These are phyloP conservation scores for Byssoonygena ceratinophila DNA, from an alignment of 2,329 filamentous ascomycete species.

Conservation along the genomic window DNA sequence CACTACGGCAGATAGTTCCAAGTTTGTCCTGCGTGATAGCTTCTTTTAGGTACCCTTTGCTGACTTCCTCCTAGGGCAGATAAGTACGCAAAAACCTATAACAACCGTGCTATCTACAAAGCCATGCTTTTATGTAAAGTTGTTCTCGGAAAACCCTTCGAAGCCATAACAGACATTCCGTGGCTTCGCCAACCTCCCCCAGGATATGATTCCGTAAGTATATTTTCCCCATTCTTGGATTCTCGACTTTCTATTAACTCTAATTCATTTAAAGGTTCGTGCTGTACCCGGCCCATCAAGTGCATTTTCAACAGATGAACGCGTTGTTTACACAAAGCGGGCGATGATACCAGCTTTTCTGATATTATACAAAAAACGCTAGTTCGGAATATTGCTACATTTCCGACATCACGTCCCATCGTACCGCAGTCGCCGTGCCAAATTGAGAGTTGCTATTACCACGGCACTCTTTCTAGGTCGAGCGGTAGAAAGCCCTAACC, in stretches of 20 bases:
- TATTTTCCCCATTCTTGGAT: background rate
- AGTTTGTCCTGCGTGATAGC: background rate
- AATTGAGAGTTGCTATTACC: too few species aligned
- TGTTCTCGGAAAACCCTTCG: constrained; percentile 3
- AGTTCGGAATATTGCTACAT: background rate
- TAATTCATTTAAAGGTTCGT: background rate
- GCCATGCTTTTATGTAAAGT: constrained; percentile 10
- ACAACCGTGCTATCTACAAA: background rate
- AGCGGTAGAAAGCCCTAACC: too few species aligned
- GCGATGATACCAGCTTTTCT: constrained; percentile 10
- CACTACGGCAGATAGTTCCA: constrained; percentile 10
- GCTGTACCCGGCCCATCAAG: constrained; percentile 8
- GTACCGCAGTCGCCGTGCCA: too few species aligned
- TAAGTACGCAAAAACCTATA: background rate
- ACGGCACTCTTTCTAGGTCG: too few species aligned
- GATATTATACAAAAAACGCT: constrained; percentile 1
- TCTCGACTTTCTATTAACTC: background rate
- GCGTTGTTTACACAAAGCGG: constrained; percentile 5
- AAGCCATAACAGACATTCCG: background rate
- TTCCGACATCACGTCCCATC: background rate
- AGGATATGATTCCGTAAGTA: constrained; percentile 9
- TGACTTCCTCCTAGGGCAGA: constrained; percentile 5
- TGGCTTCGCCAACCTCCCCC: background rate
- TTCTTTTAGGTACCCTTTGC: background rate
- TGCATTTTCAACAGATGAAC: constrained; percentile 9